Percentiles rank a stretch among this genome's conserved stretches.
phyloP scores from a whole-genome alignment of 2,329 filamentous ascomycete species.

The Xylaria sp. region DNA sequence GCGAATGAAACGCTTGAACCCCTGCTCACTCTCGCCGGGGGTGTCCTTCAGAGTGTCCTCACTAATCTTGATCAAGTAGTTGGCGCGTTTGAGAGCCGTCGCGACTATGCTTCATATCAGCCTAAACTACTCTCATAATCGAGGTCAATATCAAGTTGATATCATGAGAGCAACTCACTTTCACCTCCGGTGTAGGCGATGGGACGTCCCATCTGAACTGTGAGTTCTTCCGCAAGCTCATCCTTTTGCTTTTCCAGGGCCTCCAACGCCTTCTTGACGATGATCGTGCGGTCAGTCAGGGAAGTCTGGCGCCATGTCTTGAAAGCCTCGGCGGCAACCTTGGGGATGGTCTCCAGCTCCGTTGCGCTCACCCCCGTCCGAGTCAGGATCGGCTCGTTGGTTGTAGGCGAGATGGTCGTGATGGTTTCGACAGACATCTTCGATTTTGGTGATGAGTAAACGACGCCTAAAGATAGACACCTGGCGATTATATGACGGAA shows the following conservation, averaged over 20 bases:
- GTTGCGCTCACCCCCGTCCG: slow-evolving; percentile 66
- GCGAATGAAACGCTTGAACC: slow-evolving; percentile 85
- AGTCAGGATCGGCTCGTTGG: slow-evolving; percentile 76
- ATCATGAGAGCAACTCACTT: slow-evolving; percentile 24
- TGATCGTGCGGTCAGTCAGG: slow-evolving; percentile 68
- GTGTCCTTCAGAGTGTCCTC: slow-evolving; percentile 74
- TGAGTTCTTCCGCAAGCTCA: slow-evolving; percentile 77
- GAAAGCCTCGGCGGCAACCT: slow-evolving; percentile 69
- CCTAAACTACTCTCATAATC: not conserved
- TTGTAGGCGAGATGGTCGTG: slow-evolving; percentile 83
- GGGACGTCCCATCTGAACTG: slow-evolving; percentile 90
- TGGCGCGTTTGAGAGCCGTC: slow-evolving; percentile 77
- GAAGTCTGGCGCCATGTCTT: slow-evolving; percentile 68
- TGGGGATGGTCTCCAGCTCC: slow-evolving; percentile 68
- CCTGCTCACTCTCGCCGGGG: slow-evolving; percentile 74
- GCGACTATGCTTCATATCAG: slow-evolving; percentile 42
- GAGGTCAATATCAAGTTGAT: no score
- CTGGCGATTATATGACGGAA: not conserved
- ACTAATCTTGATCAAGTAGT: slow-evolving; percentile 81
- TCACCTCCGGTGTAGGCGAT: slow-evolving; percentile 83
- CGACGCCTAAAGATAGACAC: not conserved
- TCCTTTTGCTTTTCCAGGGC: slow-evolving; percentile 66
- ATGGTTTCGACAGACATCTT: slow-evolving; percentile 59
- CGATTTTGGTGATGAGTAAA: slow-evolving; percentile 17
- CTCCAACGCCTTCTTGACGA: slow-evolving; percentile 74